Base-by-base conservation (phyloP, 148 eudicot genomes). In the Rhododendron simsii region DNA sequence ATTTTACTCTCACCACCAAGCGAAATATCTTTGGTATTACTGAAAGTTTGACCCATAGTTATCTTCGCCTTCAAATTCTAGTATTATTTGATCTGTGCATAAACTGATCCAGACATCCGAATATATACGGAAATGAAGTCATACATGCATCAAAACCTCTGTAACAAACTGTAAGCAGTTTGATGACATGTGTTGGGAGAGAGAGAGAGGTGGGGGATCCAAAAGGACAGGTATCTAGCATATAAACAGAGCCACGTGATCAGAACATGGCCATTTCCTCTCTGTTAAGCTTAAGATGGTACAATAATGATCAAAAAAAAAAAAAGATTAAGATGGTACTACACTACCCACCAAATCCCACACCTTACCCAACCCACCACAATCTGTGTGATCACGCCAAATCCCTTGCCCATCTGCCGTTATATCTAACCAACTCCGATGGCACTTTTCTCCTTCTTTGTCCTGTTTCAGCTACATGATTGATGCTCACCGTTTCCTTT, bases 191-290 rank as follows among this genome's bases (percentile, higher is more conserved):
- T 26, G 13, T 80, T 10, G 69, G 21, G 73, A 26, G 73, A 65
- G 15, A 37, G 50, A 20, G 80, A 18, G 80, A 18, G 48, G 80
- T 18, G 48, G 47, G 14, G 80, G 45, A 16, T 73, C 2, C 18
- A 37, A 41, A 77, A 44, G 80, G 50, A 77, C n/a, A 39, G 2
- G 47, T 77, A 10, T n/a, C 35, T 78, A 21, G 57, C 13, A 9
- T 45, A n/a, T 13, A 78, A 50, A 33, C 81, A n/a, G 20, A 78
- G 3, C 81, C 81, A 78, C 81, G 81, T 78, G 81, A 78, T 78
- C 33, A 78, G 57, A 78, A 78, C 57, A 78, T 78, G 81, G 23
- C 57, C 53, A 26, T 65, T n/a, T 65, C 33, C 53, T 50, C 50
- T 23, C 35, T n/a, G 26, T 77, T 15, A 78, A 50, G 39, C 45